These are phyloP conservation scores for Gliomastix tumulicola DNA, from an alignment of 2,329 filamentous ascomycete species.

Conservation along the genomic window DNA sequence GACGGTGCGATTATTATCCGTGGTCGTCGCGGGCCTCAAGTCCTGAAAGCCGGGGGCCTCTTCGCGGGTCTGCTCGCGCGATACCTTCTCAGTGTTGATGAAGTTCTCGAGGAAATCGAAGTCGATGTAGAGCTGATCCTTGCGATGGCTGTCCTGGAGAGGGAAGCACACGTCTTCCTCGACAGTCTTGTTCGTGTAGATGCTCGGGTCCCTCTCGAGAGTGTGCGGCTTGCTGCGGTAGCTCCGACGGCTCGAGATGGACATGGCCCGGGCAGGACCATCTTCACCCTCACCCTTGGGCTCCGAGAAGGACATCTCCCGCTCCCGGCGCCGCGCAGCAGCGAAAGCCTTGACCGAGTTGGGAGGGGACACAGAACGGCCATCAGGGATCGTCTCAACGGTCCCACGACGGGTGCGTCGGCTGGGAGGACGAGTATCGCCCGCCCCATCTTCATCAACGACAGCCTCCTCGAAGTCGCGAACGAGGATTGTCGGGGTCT, in stretches of 20 bases:
- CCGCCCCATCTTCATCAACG: slow-evolving; percentile 62
- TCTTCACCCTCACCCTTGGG: slow-evolving; percentile 29
- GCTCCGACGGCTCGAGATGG: slow-evolving; percentile 58
- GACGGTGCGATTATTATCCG: slow-evolving; percentile 24
- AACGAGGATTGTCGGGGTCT: slow-evolving; percentile 36
- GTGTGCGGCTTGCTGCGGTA: slow-evolving; percentile 50
- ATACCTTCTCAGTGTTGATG: slow-evolving; percentile 55
- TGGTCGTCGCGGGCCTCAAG: slow-evolving; percentile 13
- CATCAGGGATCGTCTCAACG: slow-evolving; percentile 47
- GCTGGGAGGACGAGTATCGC: slow-evolving; percentile 31
- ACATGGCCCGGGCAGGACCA: slow-evolving; percentile 62
- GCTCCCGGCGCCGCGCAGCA: slow-evolving; percentile 77
- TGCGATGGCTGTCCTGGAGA: slow-evolving; percentile 55
- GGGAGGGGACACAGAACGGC: slow-evolving; percentile 75
- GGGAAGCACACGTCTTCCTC: slow-evolving; percentile 90
- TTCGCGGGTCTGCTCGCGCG: slow-evolving; percentile 41
- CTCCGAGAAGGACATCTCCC: slow-evolving; percentile 55
- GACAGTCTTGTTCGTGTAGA: slow-evolving; percentile 61
- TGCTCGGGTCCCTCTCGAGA: slow-evolving; percentile 53
- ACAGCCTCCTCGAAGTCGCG: slow-evolving; percentile 86
- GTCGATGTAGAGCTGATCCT: slow-evolving; percentile 78
- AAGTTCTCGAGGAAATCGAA: slow-evolving; percentile 91
- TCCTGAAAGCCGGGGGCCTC: slow-evolving; percentile 31
- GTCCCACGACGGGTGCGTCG: slow-evolving; percentile 47
- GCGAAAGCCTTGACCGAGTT: slow-evolving; percentile 98